Conservation (phyloP, 306 rosid species). For the Quercus alba region DNA sequence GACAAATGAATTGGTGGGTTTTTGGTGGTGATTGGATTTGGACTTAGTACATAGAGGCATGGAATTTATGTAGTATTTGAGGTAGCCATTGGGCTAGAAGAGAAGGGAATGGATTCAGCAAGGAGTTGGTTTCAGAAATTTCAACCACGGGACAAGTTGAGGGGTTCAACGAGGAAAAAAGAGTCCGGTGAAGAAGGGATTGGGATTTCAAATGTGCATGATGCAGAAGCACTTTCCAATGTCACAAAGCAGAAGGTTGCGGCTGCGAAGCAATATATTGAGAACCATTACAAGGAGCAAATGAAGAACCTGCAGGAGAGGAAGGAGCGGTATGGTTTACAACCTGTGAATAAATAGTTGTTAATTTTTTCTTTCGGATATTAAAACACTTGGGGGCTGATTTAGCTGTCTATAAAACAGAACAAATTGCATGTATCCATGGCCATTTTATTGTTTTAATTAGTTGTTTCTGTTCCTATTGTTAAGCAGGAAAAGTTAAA, state of each 20-base stretch:
- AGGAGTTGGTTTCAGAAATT: constrained; percentile 90
- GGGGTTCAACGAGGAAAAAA: constrained; percentile 56
- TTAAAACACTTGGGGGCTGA: neutral
- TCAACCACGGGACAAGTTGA: constrained; percentile 75
- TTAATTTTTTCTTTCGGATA: neutral
- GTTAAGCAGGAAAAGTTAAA: neutral
- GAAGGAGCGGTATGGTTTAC: constrained; percentile 70
- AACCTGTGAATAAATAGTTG: neutral
- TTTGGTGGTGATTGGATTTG: neutral
- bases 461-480: neutral
- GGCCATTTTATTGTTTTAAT: neutral
- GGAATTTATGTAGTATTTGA: constrained; percentile 24
- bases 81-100: neutral
- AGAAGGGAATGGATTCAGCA: constrained; percentile 76
- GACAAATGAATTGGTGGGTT: constrained; percentile 7
- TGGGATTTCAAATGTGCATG: constrained; percentile 37
- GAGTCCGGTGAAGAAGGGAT: constrained; percentile 34
- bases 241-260: constrained; percentile 89
- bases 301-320: constrained; percentile 94
- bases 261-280: constrained; percentile 93
- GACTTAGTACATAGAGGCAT: constrained; percentile 19
- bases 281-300: constrained; percentile 97
- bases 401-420: neutral
- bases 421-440: neutral
- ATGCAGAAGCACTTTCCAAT: constrained; percentile 68